Evolutionary conservation across 305 asterid genomes (phyloP), one percentile per base, ranked within the genome.

Genomic region (Caryopteris hybrid): DNA sequence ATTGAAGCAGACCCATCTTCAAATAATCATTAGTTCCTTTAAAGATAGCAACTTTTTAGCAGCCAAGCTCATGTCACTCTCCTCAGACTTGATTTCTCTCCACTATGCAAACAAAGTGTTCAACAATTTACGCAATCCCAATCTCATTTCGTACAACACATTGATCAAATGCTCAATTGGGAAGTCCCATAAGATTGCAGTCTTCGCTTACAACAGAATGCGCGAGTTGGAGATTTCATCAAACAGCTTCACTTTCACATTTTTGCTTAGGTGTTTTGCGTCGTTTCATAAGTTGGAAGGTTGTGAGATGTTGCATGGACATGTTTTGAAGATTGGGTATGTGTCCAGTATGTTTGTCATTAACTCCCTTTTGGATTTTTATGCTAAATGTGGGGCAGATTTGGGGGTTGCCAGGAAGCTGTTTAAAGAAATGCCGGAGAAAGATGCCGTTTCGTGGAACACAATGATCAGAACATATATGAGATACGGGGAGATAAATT

Each of bases 401-500:
- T 70, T 78, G 65, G 42, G 29, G 2, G 39, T 48, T 9, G 88
- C 67, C 23, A 11, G 66, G 13, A 64, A 64, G 68, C 10, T 85
- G 82, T 85, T 85, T 33, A 86, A 76, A 10, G 84, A 79, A 81
- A 82, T 84, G 81, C 55, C 75, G 57, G 85, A 75, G 0, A 71
- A 75, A 76, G 90, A 84, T 74, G 79, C 73, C 29, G 85, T 84
- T 31, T 70, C 82, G 0, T 82, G 84, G 85, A 82, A 81, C 63
- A 82, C 85, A 4, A 74, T 85, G 75, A 80, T 85, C 27, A 74
- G 76, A 33, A 71, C 73, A 0, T 85, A 47, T 61, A 76, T 78
- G 77, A 75, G 76, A 46, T 18, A 53, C 47, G 85, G 80, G 14
- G 66, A 70, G 69, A 74, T 73, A 58, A 65, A 56, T 36, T 20